Conservation (phyloP, 2,329 filamentous ascomycete species). For the Aspergillus terreus region DNA sequence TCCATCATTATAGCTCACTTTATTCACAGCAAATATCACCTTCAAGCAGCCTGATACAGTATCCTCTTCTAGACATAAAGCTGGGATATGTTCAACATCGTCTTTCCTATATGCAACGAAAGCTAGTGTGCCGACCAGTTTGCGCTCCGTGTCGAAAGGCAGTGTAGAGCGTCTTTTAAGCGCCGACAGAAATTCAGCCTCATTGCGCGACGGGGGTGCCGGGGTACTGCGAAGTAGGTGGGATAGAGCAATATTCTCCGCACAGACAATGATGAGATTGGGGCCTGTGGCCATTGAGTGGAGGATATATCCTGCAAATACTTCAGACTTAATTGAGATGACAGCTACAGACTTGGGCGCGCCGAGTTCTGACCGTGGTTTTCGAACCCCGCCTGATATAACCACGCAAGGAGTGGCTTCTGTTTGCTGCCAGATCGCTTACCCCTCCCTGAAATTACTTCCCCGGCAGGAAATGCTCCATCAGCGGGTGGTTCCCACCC, state of each 20-base stretch:
- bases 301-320: neutral
- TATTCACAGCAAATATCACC: no score
- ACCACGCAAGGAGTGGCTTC: neutral
- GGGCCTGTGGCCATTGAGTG: neutral
- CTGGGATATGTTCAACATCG: neutral
- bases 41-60: no score
- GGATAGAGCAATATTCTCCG: neutral
- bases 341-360: neutral
- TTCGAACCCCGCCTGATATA: neutral
- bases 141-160: neutral
- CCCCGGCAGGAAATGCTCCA: neutral
- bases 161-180: neutral
- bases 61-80: no score
- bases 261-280: neutral
- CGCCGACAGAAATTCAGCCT: neutral
- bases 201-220: neutral
- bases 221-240: neutral
- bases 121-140: neutral
- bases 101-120: neutral
- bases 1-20: no score
- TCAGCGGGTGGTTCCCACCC: neutral
- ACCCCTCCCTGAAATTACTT: neutral
- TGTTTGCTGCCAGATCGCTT: neutral
- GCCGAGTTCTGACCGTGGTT: neutral
- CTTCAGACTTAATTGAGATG: neutral